Base-by-base conservation (phyloP, 768 basidiomycete genomes). In the Pseudohyphozyma bogoriensis region DNA sequence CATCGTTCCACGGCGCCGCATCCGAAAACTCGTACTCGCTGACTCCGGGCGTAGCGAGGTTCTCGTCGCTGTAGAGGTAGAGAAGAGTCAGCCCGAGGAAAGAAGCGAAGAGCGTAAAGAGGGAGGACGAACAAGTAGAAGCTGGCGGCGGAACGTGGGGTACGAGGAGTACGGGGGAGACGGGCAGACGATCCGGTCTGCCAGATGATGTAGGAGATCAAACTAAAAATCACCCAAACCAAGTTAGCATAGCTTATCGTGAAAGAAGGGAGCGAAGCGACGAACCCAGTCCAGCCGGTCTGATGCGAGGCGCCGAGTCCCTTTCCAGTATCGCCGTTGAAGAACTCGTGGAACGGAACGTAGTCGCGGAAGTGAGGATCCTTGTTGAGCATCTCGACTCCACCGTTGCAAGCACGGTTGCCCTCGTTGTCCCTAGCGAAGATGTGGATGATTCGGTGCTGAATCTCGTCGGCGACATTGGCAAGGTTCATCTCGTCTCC, bases 401-500 rank as follows among this genome's bases (percentile, higher is more conserved):
- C 89, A 24, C 92, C 95, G 71, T 99, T 97, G 22, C 85, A 86
- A 0, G 95, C 91, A 42, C 95, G 79, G 62, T 82, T 80, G 13
- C 92, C 62, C 52, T 69, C 81, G 63, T 81, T 73, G 71, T 99
- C 93, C 31, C 91, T 83, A n/a, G 88, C 85, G 70, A 99, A 99
- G 69, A 99, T 90, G 73, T 97, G 91, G 58, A 97, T 99, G 63
- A 97, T 84, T n/a, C 95, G 85, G 72, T 97, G 93, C 74, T 97
- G 95, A 58, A 99, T 91, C 74, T 99, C 95, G 70, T 96, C 93
- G 8, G 95, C 90, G 24, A 93, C 90, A 59, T 82, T 80, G 13
- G 85, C 88, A 11, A 99, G 82, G 72, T 90, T 88, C 91, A 96
- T 96, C 74, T 85, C 89, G 67, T 95, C 92, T n/a, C 95, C 95